Conservation (phyloP, 208 protist genomes). For the Acanthamoeba culbertsoni region DNA sequence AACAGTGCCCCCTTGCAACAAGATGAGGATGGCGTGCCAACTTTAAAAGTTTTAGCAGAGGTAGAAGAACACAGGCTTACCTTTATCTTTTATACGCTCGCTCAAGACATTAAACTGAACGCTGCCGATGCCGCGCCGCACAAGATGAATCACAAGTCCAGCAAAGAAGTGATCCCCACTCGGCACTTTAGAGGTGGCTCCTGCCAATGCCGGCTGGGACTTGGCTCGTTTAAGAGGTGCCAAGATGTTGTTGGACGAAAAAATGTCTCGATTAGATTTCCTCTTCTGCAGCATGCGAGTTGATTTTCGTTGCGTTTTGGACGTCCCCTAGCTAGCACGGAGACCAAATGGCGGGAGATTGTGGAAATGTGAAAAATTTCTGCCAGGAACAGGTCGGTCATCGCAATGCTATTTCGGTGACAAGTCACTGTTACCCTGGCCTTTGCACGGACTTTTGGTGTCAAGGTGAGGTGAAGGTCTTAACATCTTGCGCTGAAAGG, state of each 20-base stretch:
- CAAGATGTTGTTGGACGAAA: neutral
- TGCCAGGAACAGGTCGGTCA: too few species aligned
- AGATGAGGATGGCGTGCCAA: neutral
- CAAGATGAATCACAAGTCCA: neutral
- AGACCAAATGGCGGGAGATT: too few species aligned
- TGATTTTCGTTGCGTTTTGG: too few species aligned
- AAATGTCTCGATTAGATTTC: neutral
- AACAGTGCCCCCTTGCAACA: neutral
- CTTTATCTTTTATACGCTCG: slow-evolving; percentile 48
- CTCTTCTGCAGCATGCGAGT: neutral
- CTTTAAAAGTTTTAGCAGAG: neutral
- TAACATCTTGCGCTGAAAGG: too few species aligned
- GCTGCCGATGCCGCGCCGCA: slow-evolving; percentile 15
- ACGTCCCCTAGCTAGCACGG: too few species aligned
- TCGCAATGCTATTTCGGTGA: too few species aligned
- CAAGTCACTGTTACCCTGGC: too few species aligned
- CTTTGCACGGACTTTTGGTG: too few species aligned
- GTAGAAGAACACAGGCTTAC: neutral
- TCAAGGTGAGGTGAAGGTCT: too few species aligned
- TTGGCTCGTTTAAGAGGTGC: neutral
- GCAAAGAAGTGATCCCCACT: neutral
- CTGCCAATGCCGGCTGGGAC: neutral
- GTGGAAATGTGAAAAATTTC: too few species aligned
- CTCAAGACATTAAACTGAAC: slow-evolving; percentile 46
- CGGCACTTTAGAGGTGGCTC: neutral